Evolutionary conservation across 225 moss, liverwort and hornwort genomes (phyloP).

Genomic region (Physcomitrium patens): DNA sequence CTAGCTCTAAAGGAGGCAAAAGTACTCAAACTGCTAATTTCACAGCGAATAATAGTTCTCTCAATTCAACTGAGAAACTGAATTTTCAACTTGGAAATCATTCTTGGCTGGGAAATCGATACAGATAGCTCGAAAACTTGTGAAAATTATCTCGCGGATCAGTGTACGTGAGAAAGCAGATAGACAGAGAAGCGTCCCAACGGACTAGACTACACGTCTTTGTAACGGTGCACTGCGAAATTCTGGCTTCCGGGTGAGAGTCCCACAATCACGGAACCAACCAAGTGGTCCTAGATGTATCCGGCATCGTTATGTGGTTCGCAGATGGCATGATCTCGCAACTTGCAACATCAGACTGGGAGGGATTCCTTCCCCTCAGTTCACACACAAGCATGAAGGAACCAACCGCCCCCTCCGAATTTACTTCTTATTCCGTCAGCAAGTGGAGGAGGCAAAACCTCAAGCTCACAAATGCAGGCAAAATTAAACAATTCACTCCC

Average conservation of each 20-base stretch:
- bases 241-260: no score
- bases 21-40: no score
- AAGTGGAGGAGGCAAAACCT: slow-evolving; percentile 17
- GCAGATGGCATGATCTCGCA: no score
- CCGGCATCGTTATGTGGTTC: no score
- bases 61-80: no score
- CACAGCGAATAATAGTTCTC: no score
- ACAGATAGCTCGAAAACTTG: no score
- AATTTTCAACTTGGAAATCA: no score
- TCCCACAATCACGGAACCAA: no score
- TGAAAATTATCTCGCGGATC: background rate
- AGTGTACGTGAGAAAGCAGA: slow-evolving; percentile 20
- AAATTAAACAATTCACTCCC: slow-evolving; percentile 14
- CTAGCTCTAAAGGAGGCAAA: background rate
- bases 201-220: slow-evolving; percentile 19
- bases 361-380: background rate
- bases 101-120: no score
- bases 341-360: no score
- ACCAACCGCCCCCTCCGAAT: slow-evolving; percentile 12
- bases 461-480: background rate
- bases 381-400: background rate
- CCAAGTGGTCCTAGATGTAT: no score
- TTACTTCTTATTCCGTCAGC: background rate
- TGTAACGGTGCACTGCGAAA: background rate
- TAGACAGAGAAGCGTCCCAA: slow-evolving; percentile 30